phyloP scores from a whole-genome alignment of 2,329 filamentous ascomycete genomes.

The Colletotrichum acutatum region DNA sequence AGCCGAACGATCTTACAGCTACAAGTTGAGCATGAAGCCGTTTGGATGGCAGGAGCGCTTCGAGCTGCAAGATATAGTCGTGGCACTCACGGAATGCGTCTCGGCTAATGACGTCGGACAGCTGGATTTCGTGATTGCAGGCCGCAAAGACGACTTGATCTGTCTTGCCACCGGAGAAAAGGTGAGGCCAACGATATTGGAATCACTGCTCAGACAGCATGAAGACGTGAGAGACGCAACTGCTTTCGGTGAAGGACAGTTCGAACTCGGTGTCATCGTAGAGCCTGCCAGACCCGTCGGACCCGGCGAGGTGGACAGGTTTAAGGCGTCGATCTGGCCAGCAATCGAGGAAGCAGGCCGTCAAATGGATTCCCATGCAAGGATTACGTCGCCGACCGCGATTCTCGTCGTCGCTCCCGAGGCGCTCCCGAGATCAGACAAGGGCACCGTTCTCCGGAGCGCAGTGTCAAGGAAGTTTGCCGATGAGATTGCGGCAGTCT shows the following conservation, averaged over 20 bases:
- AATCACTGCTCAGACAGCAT: slow-evolving; percentile 36
- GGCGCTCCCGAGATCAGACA: slow-evolving; percentile 39
- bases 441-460: slow-evolving; percentile 40
- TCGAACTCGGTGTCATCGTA: slow-evolving; percentile 39
- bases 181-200: slow-evolving; percentile 38
- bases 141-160: slow-evolving; percentile 46
- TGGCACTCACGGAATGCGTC: too few relatives aligned
- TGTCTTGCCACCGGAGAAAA: slow-evolving; percentile 42
- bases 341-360: slow-evolving; percentile 33
- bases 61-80: too few relatives aligned
- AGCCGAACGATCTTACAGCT: slow-evolving; percentile 34
- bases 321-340: slow-evolving; percentile 37
- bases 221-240: slow-evolving; percentile 36
- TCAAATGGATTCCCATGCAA: slow-evolving; percentile 37
- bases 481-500: slow-evolving; percentile 38
- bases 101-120: too few relatives aligned
- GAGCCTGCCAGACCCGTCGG: slow-evolving; percentile 33
- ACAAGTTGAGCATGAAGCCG: slow-evolving; percentile 30
- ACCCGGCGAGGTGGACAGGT: slow-evolving; percentile 5
- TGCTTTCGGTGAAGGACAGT: slow-evolving; percentile 39
- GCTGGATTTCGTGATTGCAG: slow-evolving; percentile 36
- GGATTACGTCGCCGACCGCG: slow-evolving; percentile 37
- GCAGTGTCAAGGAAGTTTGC: slow-evolving; percentile 37
- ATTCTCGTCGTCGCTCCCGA: slow-evolving; percentile 35
- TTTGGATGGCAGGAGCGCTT: too few relatives aligned